phyloP scores from a whole-genome alignment of 2,329 filamentous ascomycete genomes.

The Cadophora sp. region DNA sequence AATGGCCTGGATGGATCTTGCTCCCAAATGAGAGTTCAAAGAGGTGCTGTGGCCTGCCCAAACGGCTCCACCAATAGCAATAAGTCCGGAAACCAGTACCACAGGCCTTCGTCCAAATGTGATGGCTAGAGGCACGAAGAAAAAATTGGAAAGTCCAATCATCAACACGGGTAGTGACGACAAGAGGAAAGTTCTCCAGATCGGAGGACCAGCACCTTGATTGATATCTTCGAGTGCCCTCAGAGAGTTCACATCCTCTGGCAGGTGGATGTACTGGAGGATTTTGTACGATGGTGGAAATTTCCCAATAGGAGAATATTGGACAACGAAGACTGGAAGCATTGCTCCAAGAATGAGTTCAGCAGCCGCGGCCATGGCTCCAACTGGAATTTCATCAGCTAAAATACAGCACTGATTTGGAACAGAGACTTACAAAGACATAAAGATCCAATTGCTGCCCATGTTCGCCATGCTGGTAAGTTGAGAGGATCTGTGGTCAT shows the following conservation, averaged over 20 bases:
- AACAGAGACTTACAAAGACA: not conserved
- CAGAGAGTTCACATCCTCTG: not conserved
- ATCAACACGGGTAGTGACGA: not conserved
- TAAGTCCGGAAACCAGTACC: constrained; percentile 43
- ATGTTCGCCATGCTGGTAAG: not conserved
- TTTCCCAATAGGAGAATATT: not conserved
- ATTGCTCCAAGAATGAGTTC: not conserved
- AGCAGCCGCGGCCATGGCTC: not conserved
- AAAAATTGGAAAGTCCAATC: constrained; percentile 12
- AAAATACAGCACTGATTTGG: not conserved
- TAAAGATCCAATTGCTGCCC: not conserved
- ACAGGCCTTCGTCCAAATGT: constrained; percentile 46
- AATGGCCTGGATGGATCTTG: constrained; percentile 44
- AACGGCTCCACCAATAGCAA: constrained; percentile 45
- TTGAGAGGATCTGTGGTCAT: not conserved
- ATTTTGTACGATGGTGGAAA: not conserved
- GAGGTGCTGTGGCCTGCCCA: constrained; percentile 45
- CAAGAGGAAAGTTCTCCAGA: not conserved
- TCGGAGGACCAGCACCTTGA: not conserved
- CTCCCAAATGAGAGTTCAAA: constrained; percentile 45
- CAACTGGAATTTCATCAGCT: not conserved
- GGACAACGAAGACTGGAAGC: not conserved
- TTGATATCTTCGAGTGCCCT: not conserved
- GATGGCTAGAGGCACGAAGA: constrained; percentile 32
- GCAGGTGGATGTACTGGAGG: not conserved